A percentile compares a stretch with the other conserved stretches of the same genome.
phyloP scores from a whole-genome alignment of 177 flowering plant genomes.

The Vitis hybrid region DNA sequence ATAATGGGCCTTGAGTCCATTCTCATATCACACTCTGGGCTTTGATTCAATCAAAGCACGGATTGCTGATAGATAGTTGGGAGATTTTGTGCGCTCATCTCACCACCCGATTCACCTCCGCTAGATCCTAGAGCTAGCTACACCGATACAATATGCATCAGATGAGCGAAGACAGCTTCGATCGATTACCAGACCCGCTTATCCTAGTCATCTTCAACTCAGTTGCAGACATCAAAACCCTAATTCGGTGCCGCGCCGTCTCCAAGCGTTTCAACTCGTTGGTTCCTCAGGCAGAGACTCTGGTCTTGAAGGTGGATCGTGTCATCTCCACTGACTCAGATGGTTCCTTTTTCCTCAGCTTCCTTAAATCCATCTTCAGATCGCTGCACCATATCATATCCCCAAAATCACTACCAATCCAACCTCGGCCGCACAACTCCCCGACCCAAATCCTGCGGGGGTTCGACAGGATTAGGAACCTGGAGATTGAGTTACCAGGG shows the following conservation, averaged over 20 bases:
- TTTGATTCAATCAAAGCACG: too few relatives aligned
- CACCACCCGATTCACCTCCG: too few relatives aligned
- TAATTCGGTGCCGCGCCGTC: constrained; percentile 51
- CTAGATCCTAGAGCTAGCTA: too few relatives aligned
- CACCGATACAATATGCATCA: too few relatives aligned
- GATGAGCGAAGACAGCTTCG: constrained; percentile 40
- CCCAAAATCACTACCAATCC: constrained; percentile 7
- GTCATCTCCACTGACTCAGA: constrained; percentile 41
- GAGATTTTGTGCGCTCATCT: too few relatives aligned
- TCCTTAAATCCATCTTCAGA: constrained; percentile 33
- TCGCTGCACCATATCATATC: constrained; percentile 35
- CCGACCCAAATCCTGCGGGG: constrained; percentile 44
- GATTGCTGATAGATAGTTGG: too few relatives aligned
- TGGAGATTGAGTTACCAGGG: constrained; percentile 52
- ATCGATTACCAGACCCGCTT: constrained; percentile 54
- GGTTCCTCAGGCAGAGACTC: constrained; percentile 46
- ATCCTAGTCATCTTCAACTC: constrained; percentile 49
- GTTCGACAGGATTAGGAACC: constrained; percentile 36
- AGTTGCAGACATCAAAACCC: constrained; percentile 48
- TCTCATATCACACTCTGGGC: too few relatives aligned
- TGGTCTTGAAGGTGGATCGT: constrained; percentile 48
- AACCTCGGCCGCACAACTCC: constrained; percentile 23
- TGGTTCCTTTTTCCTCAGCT: constrained; percentile 29
- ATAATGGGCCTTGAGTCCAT: too few relatives aligned
- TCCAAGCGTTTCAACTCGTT: constrained; percentile 61